Base-by-base conservation (phyloP, 1,284 basidiomycete genomes). In the Heterobasidion occidentale region DNA sequence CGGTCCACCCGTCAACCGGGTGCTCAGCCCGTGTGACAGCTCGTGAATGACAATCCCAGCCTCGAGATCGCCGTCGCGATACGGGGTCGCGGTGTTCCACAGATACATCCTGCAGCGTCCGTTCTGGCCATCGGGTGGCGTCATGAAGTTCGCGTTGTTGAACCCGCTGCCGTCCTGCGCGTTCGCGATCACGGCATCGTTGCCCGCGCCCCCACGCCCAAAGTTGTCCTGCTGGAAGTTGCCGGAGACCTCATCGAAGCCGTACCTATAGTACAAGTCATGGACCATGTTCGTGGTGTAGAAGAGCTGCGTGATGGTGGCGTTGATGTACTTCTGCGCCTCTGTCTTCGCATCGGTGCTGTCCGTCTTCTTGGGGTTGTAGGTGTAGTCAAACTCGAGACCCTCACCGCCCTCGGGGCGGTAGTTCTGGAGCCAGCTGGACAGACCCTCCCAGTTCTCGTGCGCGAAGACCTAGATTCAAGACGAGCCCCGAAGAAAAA, bases 201-300 rank as follows among this genome's bases (percentile, higher is more conserved):
- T 82, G 65, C 91, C 94, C 57, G 75, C 74, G 46, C 95, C 95
- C 36, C 94, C 95, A 53, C 86, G 84, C 1, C 86, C 92, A 67
- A 94, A 94, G 83, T 98, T 98, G 80, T 92, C 79, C 68, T 95
- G 91, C 73, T 98, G 95, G 87, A 98, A 98, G 80, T 98, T 98
- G 44, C 95, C 94, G 3, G 92, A 78, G 8, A 82, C 78, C 71
- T 98, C 94, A 67, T 90, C 90, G 70, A 98, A 97, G 34, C 94
- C 94, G 58, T 65, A 78, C 68, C 83, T 77, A 69, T 90, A 88
- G 72, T 81, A 87, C 44, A 90, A 69, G 67, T 91, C 87, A 62
- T 90, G 88, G 7, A 87, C 78, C 77, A 88, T 74, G 77, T 98
- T 98, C 68, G 79, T 79, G 20, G 94, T 97, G 77, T 95, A 97